phyloP scores from a whole-genome alignment of 345 rosid species.

The Bruguiera sexangula region DNA sequence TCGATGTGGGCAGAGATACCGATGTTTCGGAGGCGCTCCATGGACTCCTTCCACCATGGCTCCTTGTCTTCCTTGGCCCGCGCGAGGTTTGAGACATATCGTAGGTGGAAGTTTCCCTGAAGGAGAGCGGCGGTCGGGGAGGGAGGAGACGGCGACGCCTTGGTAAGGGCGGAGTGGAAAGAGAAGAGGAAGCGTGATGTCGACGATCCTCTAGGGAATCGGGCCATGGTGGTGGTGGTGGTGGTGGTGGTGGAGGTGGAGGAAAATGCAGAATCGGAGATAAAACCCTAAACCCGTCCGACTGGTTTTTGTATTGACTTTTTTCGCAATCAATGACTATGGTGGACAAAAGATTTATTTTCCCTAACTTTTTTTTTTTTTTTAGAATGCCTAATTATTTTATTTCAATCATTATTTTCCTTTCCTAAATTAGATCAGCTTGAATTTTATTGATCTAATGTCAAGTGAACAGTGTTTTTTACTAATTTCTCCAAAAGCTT shows the following conservation, averaged over 20 bases:
- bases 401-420: too few species aligned
- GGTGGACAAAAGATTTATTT: too few species aligned
- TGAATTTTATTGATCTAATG: too few species aligned
- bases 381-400: too few species aligned
- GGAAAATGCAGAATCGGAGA: neutral
- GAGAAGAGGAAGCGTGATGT: slow-evolving; percentile 21
- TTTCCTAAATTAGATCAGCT: too few species aligned
- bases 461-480: too few species aligned
- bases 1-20: slow-evolving; percentile 99
- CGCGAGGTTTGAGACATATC: slow-evolving; percentile 67
- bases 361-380: too few species aligned
- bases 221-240: slow-evolving; percentile 26
- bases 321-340: too few species aligned
- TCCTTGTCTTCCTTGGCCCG: slow-evolving; percentile 81
- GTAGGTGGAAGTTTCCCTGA: slow-evolving; percentile 47
- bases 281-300: too few species aligned
- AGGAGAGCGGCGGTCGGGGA: slow-evolving; percentile 62
- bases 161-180: slow-evolving; percentile 6
- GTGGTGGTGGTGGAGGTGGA: slow-evolving; percentile 20
- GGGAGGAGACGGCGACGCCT: slow-evolving; percentile 11
- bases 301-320: too few species aligned
- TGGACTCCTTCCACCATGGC: slow-evolving; percentile 98
- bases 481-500: too few species aligned
- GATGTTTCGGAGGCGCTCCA: slow-evolving; percentile 78
- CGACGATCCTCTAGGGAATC: slow-evolving; percentile 19